A percentile compares a stretch with the other conserved stretches of the same genome.
phyloP scores from a whole-genome alignment of 1,139 yeast genomes.

The Candida tropicalis region DNA sequence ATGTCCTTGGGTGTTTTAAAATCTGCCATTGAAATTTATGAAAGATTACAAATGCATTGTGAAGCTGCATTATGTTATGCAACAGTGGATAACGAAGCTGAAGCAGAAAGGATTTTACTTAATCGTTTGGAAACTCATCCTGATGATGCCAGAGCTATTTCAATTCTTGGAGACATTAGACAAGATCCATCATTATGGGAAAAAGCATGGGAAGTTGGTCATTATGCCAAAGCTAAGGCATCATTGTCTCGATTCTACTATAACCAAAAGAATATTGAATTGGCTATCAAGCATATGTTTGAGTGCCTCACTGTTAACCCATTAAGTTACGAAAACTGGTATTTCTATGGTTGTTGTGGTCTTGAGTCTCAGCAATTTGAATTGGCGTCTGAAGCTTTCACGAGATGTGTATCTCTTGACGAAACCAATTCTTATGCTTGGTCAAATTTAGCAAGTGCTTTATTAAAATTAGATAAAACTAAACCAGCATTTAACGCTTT shows the following conservation, averaged over 20 bases:
- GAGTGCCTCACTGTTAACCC: conserved; percentile 79
- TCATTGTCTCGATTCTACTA: conserved; percentile 77
- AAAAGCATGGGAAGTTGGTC: conserved; percentile 85
- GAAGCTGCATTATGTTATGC: conserved; percentile 94
- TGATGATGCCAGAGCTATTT: conserved; percentile 79
- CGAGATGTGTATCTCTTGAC: conserved; percentile 86
- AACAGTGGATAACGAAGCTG: conserved; percentile 72
- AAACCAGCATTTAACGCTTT: conserved; percentile 84
- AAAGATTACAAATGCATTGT: conserved; percentile 70
- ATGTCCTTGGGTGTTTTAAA: conserved; percentile 83
- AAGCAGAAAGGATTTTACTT: conserved; percentile 63
- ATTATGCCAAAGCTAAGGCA: conserved; percentile 82
- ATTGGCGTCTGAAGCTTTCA: conserved; percentile 89
- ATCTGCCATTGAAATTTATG: conserved; percentile 89
- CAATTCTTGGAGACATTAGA: conserved; percentile 84
- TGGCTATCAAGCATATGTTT: conserved; percentile 68
- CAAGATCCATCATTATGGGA: conserved; percentile 80
- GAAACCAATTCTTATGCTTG: conserved; percentile 83
- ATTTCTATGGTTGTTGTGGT: conserved; percentile 89
- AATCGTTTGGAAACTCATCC: conserved; percentile 61
- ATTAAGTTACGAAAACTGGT: conserved; percentile 84
- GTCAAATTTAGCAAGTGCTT: conserved; percentile 91
- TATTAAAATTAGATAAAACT: conserved; percentile 62
- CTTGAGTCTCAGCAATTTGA: conserved; percentile 73
- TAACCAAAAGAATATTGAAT: conserved; percentile 50